Percentiles rank a stretch among this genome's conserved stretches.
These are phyloP conservation scores for Saccharum officinarum DNA, from an alignment of 176 grass and related monocot species.

Conservation along the genomic window DNA sequence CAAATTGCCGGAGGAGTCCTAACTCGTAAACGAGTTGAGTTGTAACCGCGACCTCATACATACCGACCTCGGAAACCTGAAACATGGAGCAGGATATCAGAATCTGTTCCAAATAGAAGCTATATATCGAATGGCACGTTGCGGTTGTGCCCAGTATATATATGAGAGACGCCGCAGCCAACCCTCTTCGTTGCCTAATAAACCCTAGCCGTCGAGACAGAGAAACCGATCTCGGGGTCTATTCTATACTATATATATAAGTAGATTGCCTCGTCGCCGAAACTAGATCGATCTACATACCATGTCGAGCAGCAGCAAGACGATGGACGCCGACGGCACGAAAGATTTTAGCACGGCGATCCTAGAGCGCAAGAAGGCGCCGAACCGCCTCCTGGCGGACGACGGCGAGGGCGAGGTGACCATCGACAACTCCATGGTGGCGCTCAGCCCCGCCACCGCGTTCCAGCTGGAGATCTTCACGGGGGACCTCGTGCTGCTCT, in stretches of 20 bases:
- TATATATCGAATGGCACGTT: no score
- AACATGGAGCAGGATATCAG: no score
- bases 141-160: no score
- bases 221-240: neutral
- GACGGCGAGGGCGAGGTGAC: slow-evolving; percentile 33
- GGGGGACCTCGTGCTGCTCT: slow-evolving; percentile 17
- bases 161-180: neutral
- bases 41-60: no score
- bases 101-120: no score
- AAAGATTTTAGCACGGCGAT: slow-evolving; percentile 48
- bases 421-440: slow-evolving; percentile 42
- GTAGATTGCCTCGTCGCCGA: no score
- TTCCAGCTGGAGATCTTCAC: slow-evolving; percentile 31
- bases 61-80: no score
- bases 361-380: slow-evolving; percentile 38
- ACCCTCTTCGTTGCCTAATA: neutral
- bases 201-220: neutral
- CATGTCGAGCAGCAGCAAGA: neutral
- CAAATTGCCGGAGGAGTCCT: no score
- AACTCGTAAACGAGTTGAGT: no score
- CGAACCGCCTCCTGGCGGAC: slow-evolving; percentile 53
- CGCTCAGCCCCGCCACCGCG: slow-evolving; percentile 24
- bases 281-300: neutral
- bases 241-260: neutral
- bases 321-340: neutral